Conservation (phyloP, 495 filamentous ascomycete species). For the Bryoglossum gracile region DNA sequence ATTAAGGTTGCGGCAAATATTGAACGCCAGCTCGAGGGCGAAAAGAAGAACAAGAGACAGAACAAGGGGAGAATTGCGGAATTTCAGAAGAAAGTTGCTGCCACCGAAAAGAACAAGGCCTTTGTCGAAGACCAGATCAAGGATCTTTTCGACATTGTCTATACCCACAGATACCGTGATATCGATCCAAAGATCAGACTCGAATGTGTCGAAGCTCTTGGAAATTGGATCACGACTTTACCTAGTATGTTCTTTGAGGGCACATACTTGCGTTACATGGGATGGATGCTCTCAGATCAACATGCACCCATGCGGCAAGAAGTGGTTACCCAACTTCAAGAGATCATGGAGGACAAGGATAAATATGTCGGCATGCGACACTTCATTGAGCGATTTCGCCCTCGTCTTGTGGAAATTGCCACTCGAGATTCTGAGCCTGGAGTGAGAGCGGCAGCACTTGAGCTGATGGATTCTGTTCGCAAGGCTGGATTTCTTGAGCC, state of each 20-base stretch:
- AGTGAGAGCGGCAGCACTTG: slow-evolving; percentile 70
- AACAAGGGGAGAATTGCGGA: slow-evolving; percentile 66
- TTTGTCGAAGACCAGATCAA: slow-evolving; percentile 60
- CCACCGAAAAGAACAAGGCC: slow-evolving; percentile 57
- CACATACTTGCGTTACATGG: slow-evolving; percentile 81
- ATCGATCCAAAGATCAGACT: slow-evolving; percentile 79
- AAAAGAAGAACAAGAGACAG: slow-evolving; percentile 66
- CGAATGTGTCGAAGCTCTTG: slow-evolving; percentile 77
- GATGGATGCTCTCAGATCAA: slow-evolving; percentile 86
- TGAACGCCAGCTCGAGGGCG: slow-evolving; percentile 69
- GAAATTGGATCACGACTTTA: slow-evolving; percentile 76
- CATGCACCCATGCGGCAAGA: slow-evolving; percentile 60
- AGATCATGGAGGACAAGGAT: slow-evolving; percentile 57
- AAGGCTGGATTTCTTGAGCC: slow-evolving; percentile 84
- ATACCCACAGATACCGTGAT: slow-evolving; percentile 91
- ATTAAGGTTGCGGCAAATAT: slow-evolving; percentile 65
- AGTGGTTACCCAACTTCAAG: slow-evolving; percentile 71
- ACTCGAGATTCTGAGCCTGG: slow-evolving; percentile 67
- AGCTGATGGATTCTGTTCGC: slow-evolving; percentile 72
- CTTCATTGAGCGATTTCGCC: slow-evolving; percentile 84
- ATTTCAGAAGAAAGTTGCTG: slow-evolving; percentile 57
- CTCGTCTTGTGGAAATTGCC: slow-evolving; percentile 89
- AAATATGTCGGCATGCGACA: slow-evolving; percentile 70
- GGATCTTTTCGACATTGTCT: slow-evolving; percentile 82
- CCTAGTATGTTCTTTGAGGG: slow-evolving; percentile 84